Conservation (phyloP, 345 rosid genomes). For the Schrenkiella parvula region DNA sequence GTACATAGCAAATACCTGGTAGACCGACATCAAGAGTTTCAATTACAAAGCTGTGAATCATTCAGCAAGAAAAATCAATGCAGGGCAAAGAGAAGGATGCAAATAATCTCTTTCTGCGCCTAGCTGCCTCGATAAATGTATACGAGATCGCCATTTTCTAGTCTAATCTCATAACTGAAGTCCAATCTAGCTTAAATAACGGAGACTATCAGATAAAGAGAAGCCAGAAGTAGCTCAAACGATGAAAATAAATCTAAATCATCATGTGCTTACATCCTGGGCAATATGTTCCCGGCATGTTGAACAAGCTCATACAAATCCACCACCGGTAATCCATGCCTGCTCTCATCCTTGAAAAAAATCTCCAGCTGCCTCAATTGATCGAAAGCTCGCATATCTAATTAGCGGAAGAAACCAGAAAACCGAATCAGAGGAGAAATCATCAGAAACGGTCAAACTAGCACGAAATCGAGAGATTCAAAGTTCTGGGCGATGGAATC, state of each 20-base stretch:
- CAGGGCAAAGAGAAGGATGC: background rate
- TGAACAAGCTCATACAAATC: slow-evolving; percentile 94
- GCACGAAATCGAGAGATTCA: slow-evolving; percentile 16
- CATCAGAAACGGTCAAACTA: slow-evolving; percentile 7
- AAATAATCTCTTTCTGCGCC: background rate
- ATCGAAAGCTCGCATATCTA: slow-evolving; percentile 90
- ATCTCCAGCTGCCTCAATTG: slow-evolving; percentile 78
- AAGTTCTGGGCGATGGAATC: slow-evolving; percentile 9
- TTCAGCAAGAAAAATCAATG: background rate
- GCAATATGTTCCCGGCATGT: slow-evolving; percentile 91
- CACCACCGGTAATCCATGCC: slow-evolving; percentile 67
- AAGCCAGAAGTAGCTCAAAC: background rate
- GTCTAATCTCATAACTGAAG: background rate
- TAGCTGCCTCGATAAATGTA: background rate
- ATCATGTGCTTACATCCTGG: slow-evolving; percentile 67
- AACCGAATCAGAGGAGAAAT: slow-evolving; percentile 1
- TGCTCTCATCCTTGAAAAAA: slow-evolving; percentile 77
- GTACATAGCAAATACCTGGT: slow-evolving; percentile 86
- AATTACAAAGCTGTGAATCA: background rate
- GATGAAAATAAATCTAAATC: background rate
- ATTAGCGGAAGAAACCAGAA: background rate
- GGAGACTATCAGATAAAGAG: slow-evolving; percentile 1
- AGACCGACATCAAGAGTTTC: slow-evolving; percentile 14
- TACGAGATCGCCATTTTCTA: background rate
- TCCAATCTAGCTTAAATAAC: background rate